Evolutionary conservation across 805 yeast species (phyloP).

Genomic region (Yarrowia keelungensis): DNA sequence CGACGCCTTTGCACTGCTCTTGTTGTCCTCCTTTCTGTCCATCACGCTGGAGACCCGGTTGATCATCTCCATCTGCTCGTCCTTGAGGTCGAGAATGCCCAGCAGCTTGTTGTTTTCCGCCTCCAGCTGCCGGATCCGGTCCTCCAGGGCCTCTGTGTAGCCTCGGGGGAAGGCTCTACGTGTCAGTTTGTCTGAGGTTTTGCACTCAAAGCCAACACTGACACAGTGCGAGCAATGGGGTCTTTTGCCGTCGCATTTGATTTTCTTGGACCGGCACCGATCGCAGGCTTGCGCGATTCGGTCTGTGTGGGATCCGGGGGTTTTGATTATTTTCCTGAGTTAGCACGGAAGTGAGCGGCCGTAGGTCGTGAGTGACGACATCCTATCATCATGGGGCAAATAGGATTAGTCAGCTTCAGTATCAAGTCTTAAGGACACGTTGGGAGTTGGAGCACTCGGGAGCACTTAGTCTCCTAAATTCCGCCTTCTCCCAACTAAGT

Average conservation of each 20-base stretch:
- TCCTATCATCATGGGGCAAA: too few species aligned
- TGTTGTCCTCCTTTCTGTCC: constrained; percentile 17
- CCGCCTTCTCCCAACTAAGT: too few species aligned
- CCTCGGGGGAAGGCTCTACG: constrained; percentile 91
- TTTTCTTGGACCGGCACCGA: constrained; percentile 76
- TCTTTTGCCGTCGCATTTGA: constrained; percentile 72
- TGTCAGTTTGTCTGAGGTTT: constrained; percentile 83
- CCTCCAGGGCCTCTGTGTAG: constrained; percentile 88
- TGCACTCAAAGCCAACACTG: constrained; percentile 85
- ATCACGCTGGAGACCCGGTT: constrained; percentile 46
- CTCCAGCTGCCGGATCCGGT: constrained; percentile 84
- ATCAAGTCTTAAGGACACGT: too few species aligned
- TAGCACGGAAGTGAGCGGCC: neutral
- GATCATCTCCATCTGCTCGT: constrained; percentile 62
- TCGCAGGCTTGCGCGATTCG: constrained; percentile 93
- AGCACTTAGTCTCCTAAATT: too few species aligned
- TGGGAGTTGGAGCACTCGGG: too few species aligned
- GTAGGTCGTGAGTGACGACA: constrained; percentile 1
- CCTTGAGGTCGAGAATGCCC: constrained; percentile 67
- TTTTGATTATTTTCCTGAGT: constrained; percentile 61
- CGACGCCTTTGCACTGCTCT: neutral
- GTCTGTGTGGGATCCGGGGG: constrained; percentile 70
- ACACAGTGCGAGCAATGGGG: constrained; percentile 81
- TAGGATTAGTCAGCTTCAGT: neutral
- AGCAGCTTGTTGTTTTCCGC: constrained; percentile 75